Conservation (phyloP, 192 early-diverging fungal species). For the Coemansia sp. region DNA sequence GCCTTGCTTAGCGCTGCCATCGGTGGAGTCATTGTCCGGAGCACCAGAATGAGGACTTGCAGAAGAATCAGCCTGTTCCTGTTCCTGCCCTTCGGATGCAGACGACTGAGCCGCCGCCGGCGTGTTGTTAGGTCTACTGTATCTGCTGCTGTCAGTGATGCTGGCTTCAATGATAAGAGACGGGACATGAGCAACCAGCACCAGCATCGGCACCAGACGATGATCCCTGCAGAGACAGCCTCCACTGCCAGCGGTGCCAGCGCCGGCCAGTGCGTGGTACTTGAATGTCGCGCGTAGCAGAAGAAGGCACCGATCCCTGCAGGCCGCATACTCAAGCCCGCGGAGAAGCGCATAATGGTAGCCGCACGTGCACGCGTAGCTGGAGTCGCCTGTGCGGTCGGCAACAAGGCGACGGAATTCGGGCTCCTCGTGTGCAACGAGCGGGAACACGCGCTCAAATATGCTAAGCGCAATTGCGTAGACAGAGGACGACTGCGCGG, state of each 20-base stretch:
- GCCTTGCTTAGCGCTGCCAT: conserved; percentile 3
- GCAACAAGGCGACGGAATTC: conserved; percentile 11
- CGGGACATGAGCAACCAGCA: conserved; percentile 32
- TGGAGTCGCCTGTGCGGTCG: conserved; percentile 10
- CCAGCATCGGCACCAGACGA: conserved; percentile 22
- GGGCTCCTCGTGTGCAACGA: conserved; percentile 10
- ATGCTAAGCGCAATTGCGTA: conserved; percentile 40
- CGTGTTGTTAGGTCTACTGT: neutral
- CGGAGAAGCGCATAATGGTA: conserved; percentile 39
- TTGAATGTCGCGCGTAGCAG: conserved; percentile 26
- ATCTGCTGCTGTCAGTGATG: neutral
- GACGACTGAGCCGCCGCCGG: no score
- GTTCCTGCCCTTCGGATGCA: no score
- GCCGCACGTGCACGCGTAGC: neutral
- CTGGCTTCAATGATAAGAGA: conserved; percentile 19
- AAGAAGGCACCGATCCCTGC: conserved; percentile 39
- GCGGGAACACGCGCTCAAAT: conserved; percentile 45
- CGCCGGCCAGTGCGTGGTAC: conserved; percentile 10
- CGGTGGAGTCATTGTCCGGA: no score
- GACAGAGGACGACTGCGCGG: conserved; percentile 20
- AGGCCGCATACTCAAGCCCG: conserved; percentile 36
- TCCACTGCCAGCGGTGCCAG: neutral
- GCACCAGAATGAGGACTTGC: neutral
- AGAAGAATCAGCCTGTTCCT: neutral
- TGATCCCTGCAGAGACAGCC: neutral